Percentiles rank a stretch among this genome's conserved stretches.
Conservation (phyloP, 1,284 basidiomycete species). For the Boletellus sp. region DNA sequence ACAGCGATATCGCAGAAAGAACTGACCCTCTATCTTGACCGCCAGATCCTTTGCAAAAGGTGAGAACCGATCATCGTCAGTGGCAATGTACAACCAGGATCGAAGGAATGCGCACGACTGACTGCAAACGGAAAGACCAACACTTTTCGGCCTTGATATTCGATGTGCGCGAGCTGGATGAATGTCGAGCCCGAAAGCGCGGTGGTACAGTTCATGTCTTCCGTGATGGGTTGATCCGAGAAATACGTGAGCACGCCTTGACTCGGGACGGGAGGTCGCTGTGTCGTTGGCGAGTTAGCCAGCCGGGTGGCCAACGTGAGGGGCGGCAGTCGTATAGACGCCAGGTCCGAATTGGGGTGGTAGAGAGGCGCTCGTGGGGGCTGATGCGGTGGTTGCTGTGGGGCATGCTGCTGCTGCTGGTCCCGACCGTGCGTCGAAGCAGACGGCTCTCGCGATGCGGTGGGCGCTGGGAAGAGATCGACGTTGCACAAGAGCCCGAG, state of each 20-base stretch:
- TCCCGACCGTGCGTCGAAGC: slow-evolving; percentile 1
- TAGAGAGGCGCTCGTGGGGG: slow-evolving; percentile 17
- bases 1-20: slow-evolving; percentile 63
- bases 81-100: background rate
- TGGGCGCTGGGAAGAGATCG: slow-evolving; percentile 56
- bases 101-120: slow-evolving; percentile 26
- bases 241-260: slow-evolving; percentile 40
- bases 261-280: slow-evolving; percentile 3
- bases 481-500: slow-evolving; percentile 62
- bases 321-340: slow-evolving; percentile 24
- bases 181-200: slow-evolving; percentile 63
- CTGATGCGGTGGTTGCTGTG: slow-evolving; percentile 9
- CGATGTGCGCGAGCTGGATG: slow-evolving; percentile 56
- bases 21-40: slow-evolving; percentile 63
- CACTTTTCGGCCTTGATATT: slow-evolving; percentile 54
- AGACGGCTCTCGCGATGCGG: slow-evolving; percentile 10
- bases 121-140: slow-evolving; percentile 76
- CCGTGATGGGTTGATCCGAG: slow-evolving; percentile 40
- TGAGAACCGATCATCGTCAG: background rate
- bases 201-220: slow-evolving; percentile 51
- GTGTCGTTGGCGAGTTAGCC: slow-evolving; percentile 1
- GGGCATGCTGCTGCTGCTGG: slow-evolving; percentile 5
- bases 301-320: slow-evolving; percentile 13
- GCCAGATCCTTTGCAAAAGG: slow-evolving; percentile 40
- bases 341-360: slow-evolving; percentile 12